Conservation (phyloP, 2,329 filamentous ascomycete genomes). For the Metarhizium rileyi region DNA sequence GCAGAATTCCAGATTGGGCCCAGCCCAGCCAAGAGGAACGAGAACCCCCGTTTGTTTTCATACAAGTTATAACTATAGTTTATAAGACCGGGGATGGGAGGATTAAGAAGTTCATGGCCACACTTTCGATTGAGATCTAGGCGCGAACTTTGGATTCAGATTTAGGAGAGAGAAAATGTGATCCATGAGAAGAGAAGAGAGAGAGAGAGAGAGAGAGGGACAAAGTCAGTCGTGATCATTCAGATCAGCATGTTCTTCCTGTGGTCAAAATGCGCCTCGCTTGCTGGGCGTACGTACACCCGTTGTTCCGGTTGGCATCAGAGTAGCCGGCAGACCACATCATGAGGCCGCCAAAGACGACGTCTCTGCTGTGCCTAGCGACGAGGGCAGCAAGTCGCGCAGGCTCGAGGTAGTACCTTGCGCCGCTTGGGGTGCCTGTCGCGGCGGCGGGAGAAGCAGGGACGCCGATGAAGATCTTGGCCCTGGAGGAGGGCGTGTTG, state of each 20-base stretch:
- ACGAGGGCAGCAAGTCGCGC: conserved; percentile 20
- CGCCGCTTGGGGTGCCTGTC: conserved; percentile 21
- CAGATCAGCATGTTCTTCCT: neutral
- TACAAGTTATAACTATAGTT: too few species aligned
- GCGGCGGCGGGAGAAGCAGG: conserved; percentile 22
- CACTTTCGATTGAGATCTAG: too few species aligned
- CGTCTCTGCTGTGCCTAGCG: conserved; percentile 16
- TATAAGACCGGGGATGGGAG: too few species aligned
- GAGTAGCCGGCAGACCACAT: conserved; percentile 33
- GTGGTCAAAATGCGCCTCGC: conserved; percentile 24
- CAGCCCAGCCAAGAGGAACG: too few species aligned
- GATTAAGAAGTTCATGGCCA: too few species aligned
- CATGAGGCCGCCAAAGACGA: conserved; percentile 28
- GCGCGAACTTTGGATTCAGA: too few species aligned
- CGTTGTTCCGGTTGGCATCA: conserved; percentile 22
- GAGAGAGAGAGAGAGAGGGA: too few species aligned
- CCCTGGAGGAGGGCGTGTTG: conserved; percentile 14
- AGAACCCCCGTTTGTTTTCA: too few species aligned
- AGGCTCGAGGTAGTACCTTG: conserved; percentile 25
- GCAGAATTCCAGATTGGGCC: too few species aligned
- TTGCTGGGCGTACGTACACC: conserved; percentile 31
- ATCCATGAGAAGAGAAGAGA: too few species aligned
- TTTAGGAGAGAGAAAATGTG: too few species aligned
- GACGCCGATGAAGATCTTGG: conserved; percentile 21
- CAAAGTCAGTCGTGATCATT: neutral